These are phyloP conservation scores for Phaseolus coccineus DNA, from an alignment of 331 rosid species.

Conservation along the genomic window DNA sequence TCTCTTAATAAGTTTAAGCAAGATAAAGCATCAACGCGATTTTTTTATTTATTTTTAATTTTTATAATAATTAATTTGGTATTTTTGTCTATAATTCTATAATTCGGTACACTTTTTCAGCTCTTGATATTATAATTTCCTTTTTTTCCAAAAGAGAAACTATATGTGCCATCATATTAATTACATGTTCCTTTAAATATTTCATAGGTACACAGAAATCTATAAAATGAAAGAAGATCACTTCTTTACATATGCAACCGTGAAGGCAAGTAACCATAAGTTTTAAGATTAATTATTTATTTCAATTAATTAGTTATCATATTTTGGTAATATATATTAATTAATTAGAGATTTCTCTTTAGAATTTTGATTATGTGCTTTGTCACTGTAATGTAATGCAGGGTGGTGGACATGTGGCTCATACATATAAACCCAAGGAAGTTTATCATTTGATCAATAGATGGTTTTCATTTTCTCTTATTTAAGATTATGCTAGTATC, in stretches of 20 bases:
- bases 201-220: slow-evolving; percentile 42
- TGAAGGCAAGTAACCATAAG: slow-evolving; percentile 45
- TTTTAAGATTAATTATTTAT: not conserved
- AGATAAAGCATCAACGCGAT: not conserved
- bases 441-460: slow-evolving; percentile 45
- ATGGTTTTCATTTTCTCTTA: slow-evolving; percentile 49
- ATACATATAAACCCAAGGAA: slow-evolving; percentile 43
- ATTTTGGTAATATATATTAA: slow-evolving; percentile 3
- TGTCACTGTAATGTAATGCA: slow-evolving; percentile 1
- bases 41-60: not conserved
- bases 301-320: not conserved
- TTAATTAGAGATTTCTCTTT: not conserved
- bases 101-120: not conserved
- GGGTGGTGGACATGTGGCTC: slow-evolving; percentile 51
- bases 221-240: slow-evolving; percentile 47
- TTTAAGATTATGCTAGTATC: no score
- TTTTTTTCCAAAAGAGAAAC: not conserved
- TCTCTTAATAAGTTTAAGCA: no score
- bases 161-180: not conserved
- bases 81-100: not conserved
- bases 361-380: not conserved
- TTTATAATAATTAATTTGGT: not conserved
- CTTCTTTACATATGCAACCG: slow-evolving; percentile 45
- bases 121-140: not conserved
- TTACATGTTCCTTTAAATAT: slow-evolving; percentile 17